Percentiles rank a stretch among this genome's conserved stretches.
These are phyloP conservation scores for Colletotrichum eremochloae DNA, from an alignment of 2,329 filamentous ascomycete genomes.

Conservation along the genomic window DNA sequence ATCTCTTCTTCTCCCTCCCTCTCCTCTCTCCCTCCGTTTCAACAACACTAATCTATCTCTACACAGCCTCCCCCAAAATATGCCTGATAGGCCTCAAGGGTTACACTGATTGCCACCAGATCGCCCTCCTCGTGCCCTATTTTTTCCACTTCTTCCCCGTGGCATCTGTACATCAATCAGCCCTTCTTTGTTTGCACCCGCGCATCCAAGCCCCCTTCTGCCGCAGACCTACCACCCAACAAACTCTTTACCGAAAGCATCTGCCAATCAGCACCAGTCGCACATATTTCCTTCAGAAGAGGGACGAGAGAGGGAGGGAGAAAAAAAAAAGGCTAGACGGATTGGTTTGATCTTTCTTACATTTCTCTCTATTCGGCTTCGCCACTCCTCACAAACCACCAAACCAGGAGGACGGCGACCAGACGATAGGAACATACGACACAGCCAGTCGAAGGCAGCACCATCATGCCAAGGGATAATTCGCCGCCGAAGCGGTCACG, in stretches of 20 bases:
- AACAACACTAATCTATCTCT: background rate
- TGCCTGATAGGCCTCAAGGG: background rate
- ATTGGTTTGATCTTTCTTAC: background rate
- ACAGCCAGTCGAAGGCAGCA: background rate
- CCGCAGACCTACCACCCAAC: constrained; percentile 1
- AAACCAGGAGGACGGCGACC: background rate
- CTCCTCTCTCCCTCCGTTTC: constrained; percentile 5
- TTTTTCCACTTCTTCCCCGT: background rate
- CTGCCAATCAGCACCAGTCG: background rate
- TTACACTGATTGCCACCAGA: constrained; percentile 5
- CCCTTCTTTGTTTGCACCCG: constrained; percentile 32
- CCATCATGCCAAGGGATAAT: constrained; percentile 26
- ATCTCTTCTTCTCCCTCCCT: background rate
- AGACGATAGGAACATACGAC: background rate
- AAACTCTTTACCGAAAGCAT: constrained; percentile 1
- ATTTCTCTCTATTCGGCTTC: background rate
- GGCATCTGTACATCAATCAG: background rate
- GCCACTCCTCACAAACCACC: background rate
- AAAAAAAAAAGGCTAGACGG: background rate
- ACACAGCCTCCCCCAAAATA: constrained; percentile 11
- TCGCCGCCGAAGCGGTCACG: constrained; percentile 37
- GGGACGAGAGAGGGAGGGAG: background rate
- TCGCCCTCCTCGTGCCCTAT: background rate
- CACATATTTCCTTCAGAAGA: background rate
- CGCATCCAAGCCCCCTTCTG: background rate